These are phyloP conservation scores for Pseudocercospora eumusae DNA, from an alignment of 2,329 filamentous ascomycete genomes.

Conservation along the genomic window DNA sequence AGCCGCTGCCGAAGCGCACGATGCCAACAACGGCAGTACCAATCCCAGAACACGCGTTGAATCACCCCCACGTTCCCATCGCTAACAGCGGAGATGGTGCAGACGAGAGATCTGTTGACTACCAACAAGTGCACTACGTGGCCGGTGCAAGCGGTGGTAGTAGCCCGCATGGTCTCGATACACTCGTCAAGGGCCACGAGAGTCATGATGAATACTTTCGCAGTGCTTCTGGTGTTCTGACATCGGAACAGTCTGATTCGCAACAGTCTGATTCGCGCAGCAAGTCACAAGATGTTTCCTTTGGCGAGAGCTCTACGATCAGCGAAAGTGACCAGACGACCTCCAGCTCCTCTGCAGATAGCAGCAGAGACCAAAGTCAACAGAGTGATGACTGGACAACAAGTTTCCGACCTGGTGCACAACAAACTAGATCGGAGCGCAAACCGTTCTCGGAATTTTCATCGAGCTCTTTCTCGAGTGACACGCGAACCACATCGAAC, in stretches of 20 bases:
- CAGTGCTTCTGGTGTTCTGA: not conserved
- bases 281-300: constrained; percentile 3
- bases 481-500: not conserved
- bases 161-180: constrained; percentile 20
- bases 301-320: constrained; percentile 2
- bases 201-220: not conserved
- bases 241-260: not conserved
- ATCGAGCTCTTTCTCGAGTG: not conserved
- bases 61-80: constrained; percentile 19
- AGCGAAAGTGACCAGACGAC: constrained; percentile 9
- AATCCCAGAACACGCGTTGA: constrained; percentile 28
- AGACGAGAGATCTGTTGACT: not conserved
- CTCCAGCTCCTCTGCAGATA: not conserved
- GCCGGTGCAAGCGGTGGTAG: constrained; percentile 17
- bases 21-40: constrained; percentile 38
- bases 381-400: not conserved
- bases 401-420: not conserved
- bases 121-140: constrained; percentile 1
- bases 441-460: not conserved
- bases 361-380: constrained; percentile 2
- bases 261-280: not conserved
- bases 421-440: not conserved
- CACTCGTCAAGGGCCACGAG: not conserved
- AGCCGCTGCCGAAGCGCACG: constrained; percentile 32
- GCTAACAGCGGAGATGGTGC: constrained; percentile 9